Conservation (phyloP, 495 filamentous ascomycete genomes). For the Hypoxylon trugodes region DNA sequence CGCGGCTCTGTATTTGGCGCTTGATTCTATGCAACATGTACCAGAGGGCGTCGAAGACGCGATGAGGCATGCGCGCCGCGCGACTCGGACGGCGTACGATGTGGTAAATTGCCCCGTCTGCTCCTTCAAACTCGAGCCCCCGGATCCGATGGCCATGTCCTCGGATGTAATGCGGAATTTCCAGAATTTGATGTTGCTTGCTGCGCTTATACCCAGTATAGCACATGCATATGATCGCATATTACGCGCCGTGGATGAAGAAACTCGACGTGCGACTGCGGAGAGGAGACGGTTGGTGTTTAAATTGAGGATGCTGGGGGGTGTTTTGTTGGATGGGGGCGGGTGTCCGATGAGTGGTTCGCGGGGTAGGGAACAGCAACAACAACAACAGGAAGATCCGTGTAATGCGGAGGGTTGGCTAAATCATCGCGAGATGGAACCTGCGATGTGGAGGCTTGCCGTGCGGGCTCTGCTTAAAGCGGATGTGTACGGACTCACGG, state of each 20-base stretch:
- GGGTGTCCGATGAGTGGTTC: constrained; percentile 32
- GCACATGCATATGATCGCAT: constrained; percentile 65
- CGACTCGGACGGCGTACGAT: constrained; percentile 62
- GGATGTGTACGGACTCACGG: constrained; percentile 61
- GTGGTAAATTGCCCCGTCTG: constrained; percentile 68
- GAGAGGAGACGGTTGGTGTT: constrained; percentile 54
- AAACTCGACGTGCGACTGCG: constrained; percentile 47
- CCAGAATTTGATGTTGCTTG: constrained; percentile 74
- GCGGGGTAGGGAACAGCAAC: constrained; percentile 10
- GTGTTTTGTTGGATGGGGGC: constrained; percentile 49
- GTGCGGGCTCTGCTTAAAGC: constrained; percentile 59
- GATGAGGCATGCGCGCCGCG: constrained; percentile 65
- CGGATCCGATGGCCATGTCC: constrained; percentile 4
- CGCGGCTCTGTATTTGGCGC: constrained; percentile 52
- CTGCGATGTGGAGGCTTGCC: constrained; percentile 57
- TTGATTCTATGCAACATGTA: constrained; percentile 56
- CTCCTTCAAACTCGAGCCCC: constrained; percentile 52
- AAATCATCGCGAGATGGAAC: constrained; percentile 50
- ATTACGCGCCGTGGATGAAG: constrained; percentile 55
- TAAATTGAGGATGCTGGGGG: constrained; percentile 55
- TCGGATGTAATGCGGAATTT: constrained; percentile 46
- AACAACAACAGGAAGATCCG: too few species aligned
- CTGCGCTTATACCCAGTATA: constrained; percentile 68
- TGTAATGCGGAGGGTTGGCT: too few species aligned
- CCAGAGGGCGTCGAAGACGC: constrained; percentile 53